A percentile compares a stretch with the other conserved stretches of the same genome.
phyloP scores from a whole-genome alignment of 163 green algal species.

The Volvox carteri region DNA sequence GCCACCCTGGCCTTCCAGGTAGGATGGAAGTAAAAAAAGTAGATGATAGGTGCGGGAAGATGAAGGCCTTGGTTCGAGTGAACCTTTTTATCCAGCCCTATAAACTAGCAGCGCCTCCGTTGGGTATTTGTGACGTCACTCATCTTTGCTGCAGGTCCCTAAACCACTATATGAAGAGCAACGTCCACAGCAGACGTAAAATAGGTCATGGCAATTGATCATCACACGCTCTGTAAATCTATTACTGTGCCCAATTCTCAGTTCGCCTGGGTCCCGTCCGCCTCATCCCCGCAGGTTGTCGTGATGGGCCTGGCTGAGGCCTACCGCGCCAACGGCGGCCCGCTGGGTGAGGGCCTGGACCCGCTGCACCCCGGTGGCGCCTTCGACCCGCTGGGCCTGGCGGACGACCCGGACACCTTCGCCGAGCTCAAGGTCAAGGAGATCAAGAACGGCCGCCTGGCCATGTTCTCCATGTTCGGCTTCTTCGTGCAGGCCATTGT shows the following conservation, averaged over 20 bases:
- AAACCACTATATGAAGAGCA: too few relatives aligned
- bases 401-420: constrained; percentile 90
- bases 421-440: constrained; percentile 91
- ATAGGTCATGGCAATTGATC: too few relatives aligned
- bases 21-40: neutral
- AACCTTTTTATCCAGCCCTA: too few relatives aligned
- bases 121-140: too few relatives aligned
- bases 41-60: too few relatives aligned
- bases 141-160: too few relatives aligned
- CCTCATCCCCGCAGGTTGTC: constrained; percentile 72
- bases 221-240: too few relatives aligned
- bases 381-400: constrained; percentile 85
- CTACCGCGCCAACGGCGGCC: constrained; percentile 77
- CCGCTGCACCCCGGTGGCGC: constrained; percentile 64
- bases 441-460: constrained; percentile 90
- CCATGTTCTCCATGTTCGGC: constrained; percentile 86
- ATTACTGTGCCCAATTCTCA: too few relatives aligned
- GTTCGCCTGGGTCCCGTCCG: too few relatives aligned
- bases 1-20: constrained; percentile 84
- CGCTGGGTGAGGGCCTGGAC: constrained; percentile 71
- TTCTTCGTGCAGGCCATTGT: constrained; percentile 81
- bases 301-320: constrained; percentile 78
- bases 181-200: too few relatives aligned
- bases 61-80: too few relatives aligned
- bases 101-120: too few relatives aligned